These are phyloP conservation scores for Carex sylvatica DNA, from an alignment of 202 grass and related monocot genomes.

Conservation along the genomic window DNA sequence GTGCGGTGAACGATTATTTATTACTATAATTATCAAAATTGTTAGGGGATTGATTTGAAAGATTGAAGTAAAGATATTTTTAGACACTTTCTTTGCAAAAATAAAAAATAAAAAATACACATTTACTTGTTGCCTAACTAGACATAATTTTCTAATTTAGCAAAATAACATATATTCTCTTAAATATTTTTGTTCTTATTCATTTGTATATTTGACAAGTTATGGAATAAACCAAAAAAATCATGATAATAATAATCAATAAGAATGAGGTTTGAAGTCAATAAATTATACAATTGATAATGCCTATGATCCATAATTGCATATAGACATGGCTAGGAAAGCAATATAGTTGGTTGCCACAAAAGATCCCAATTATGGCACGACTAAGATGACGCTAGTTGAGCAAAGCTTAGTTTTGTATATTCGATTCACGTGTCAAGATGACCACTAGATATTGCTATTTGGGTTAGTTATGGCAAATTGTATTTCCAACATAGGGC, in stretches of 20 bases:
- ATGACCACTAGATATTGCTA: conserved; percentile 19
- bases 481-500: background rate
- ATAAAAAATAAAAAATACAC: too few species aligned
- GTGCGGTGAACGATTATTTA: too few species aligned
- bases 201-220: background rate
- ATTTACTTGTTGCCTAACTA: background rate
- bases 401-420: background rate
- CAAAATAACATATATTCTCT: background rate
- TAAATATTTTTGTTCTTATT: background rate
- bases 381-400: background rate
- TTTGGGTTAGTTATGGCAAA: background rate
- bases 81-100: too few species aligned
- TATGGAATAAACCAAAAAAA: background rate
- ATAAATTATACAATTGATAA: background rate
- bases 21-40: too few species aligned
- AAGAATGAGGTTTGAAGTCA: background rate
- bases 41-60: too few species aligned
- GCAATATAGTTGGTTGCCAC: background rate
- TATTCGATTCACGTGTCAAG: conserved; percentile 16
- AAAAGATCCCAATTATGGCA: background rate
- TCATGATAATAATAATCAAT: background rate
- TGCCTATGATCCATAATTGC: background rate
- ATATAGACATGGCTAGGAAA: background rate
- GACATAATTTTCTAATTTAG: background rate
- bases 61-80: too few species aligned